Evolutionary conservation across 2,329 filamentous ascomycete species (phyloP).

Genomic region (Emydomyces testavorans): DNA sequence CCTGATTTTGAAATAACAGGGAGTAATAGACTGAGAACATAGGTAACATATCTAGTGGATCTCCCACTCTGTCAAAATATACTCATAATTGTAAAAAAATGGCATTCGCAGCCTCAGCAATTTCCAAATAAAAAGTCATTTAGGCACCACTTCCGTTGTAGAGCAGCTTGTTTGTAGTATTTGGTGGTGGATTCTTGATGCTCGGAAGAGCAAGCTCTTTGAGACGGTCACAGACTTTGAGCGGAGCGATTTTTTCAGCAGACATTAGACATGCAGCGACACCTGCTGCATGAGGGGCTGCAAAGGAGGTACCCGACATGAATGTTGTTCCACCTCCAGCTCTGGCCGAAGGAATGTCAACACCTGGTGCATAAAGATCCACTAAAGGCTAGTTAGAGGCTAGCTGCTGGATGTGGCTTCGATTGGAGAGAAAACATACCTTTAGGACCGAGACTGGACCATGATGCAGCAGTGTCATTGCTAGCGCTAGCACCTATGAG

Average conservation of each 20-base stretch:
- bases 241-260: slow-evolving; percentile 40
- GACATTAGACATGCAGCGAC: slow-evolving; percentile 42
- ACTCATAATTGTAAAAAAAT: too few relatives aligned
- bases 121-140: too few relatives aligned
- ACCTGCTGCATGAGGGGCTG: slow-evolving; percentile 40
- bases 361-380: slow-evolving; percentile 48
- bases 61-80: too few relatives aligned
- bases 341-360: slow-evolving; percentile 42
- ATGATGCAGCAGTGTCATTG: too few relatives aligned
- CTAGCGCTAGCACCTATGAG: too few relatives aligned
- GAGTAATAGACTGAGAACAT: too few relatives aligned
- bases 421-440: neutral
- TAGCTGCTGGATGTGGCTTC: neutral
- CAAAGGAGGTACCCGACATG: slow-evolving; percentile 30
- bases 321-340: slow-evolving; percentile 38
- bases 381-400: slow-evolving; percentile 21
- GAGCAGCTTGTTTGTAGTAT: slow-evolving; percentile 2
- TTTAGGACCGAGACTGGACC: too few relatives aligned
- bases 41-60: too few relatives aligned
- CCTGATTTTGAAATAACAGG: too few relatives aligned
- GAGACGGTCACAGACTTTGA: slow-evolving; percentile 39
- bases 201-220: slow-evolving; percentile 22
- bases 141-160: slow-evolving; percentile 7
- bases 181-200: neutral
- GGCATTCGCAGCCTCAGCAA: too few relatives aligned